A percentile compares a stretch with the other conserved stretches of the same genome.
These are phyloP conservation scores for Botrytis sinoallii DNA, from an alignment of 2,329 filamentous ascomycete species.

Conservation along the genomic window DNA sequence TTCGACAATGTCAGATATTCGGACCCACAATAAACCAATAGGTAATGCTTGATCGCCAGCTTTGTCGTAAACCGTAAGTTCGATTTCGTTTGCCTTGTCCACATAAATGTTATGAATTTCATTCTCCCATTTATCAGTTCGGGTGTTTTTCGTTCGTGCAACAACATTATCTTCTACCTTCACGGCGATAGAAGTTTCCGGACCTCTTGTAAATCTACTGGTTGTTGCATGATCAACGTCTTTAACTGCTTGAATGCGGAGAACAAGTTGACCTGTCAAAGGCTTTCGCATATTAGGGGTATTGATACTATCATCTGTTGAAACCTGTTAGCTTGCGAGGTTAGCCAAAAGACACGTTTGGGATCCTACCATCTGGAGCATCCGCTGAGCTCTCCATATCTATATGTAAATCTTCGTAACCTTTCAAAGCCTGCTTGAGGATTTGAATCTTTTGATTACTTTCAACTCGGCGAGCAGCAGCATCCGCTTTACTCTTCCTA, in stretches of 20 bases:
- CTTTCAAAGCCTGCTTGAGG: slow-evolving; percentile 89
- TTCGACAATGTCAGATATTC: slow-evolving; percentile 95
- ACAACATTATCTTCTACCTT: slow-evolving; percentile 95
- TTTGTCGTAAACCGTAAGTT: slow-evolving; percentile 97
- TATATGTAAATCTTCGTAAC: slow-evolving; percentile 96
- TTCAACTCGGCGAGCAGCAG: slow-evolving; percentile 83
- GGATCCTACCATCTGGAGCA: slow-evolving; percentile 69
- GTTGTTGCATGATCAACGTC: slow-evolving; percentile 91
- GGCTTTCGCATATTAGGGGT: slow-evolving; percentile 93
- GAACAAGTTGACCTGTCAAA: slow-evolving; percentile 83
- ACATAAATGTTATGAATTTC: slow-evolving; percentile 91
- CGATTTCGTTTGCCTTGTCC: slow-evolving; percentile 97
- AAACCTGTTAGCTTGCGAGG: slow-evolving; percentile 4
- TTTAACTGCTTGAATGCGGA: slow-evolving; percentile 83
- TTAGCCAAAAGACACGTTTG: neutral
- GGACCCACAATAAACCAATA: slow-evolving; percentile 92
- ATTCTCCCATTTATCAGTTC: slow-evolving; percentile 87
- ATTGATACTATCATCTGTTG: slow-evolving; percentile 88
- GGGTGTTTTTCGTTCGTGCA: slow-evolving; percentile 78
- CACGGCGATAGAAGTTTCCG: slow-evolving; percentile 92
- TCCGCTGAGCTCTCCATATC: slow-evolving; percentile 77
- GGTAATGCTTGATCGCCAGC: slow-evolving; percentile 85
- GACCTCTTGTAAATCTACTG: slow-evolving; percentile 79
- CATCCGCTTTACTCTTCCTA: slow-evolving; percentile 90
- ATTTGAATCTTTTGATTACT: slow-evolving; percentile 98